Base-by-base conservation (phyloP, 768 basidiomycete species). In the Floccularia luteovirens region DNA sequence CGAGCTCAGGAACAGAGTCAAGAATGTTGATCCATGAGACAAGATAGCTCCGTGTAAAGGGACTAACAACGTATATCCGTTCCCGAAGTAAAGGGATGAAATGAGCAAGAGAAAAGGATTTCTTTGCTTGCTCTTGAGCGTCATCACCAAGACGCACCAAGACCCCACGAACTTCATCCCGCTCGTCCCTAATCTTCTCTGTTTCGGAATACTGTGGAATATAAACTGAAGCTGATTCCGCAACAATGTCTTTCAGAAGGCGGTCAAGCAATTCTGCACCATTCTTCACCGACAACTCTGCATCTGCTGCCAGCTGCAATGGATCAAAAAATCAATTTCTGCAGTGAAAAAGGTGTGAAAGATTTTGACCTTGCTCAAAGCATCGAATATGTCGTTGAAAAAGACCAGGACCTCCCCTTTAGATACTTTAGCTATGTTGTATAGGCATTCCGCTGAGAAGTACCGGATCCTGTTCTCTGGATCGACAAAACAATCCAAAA, bases 381-480 rank as follows among this genome's bases (percentile, higher is more conserved):
- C 86, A 61, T 98, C 96, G 51, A 99, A 99, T 41, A 98, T 90
- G 42, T 93, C 91, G 55, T 99, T 99, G 67, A 97, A 99, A 57
- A 93, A 96, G 11, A 97, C 79, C 42, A 99, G 66, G 23, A 98
- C 83, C 60, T 97, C 94, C 27, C 94, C 96, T 53, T 96, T 94
- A 23, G 92, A 94, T 12, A 96, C 93, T 61, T 93, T 90, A 20
- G 88, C 90, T 47, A 99, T 93, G 63, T 99, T 99, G 67, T 99
- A 99, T 47, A 99, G 65, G 54, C 92, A 94, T 58, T 99, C 96
- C 19, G 91, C 93, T 4, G 94, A 94, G 67, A 96, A 97, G 64
- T 98, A 99, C 31, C 91, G 79, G 44, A 98, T 90, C 55, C 91
- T 75, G 62, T 89, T 91, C 69, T 98, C 94, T 2, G 84, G 73